Percentiles rank a stretch among this genome's conserved stretches.
These are phyloP conservation scores for Rozella allomycis DNA, from an alignment of 371 early-diverging fungal species.

Conservation along the genomic window DNA sequence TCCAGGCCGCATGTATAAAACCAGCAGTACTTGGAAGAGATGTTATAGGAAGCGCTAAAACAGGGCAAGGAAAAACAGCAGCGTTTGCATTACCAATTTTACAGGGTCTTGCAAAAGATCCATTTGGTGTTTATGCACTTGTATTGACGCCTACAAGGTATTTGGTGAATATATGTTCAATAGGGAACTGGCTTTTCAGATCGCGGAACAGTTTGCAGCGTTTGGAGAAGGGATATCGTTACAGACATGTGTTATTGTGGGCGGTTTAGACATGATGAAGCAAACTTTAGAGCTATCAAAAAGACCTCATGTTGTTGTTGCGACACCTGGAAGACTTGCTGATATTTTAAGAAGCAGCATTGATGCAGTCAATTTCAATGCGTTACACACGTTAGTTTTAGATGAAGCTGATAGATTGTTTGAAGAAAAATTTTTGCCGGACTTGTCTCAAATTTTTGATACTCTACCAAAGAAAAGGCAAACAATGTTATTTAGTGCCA, in stretches of 20 bases:
- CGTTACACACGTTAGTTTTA: constrained; percentile 53
- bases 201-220: constrained; percentile 81
- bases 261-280: constrained; percentile 82
- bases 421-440: constrained; percentile 36
- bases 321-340: constrained; percentile 88
- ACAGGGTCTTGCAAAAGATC: constrained; percentile 72
- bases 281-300: constrained; percentile 69
- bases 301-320: constrained; percentile 86
- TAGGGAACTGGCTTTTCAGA: constrained; percentile 87
- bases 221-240: constrained; percentile 75
- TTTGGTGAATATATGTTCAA: neutral
- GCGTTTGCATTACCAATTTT: constrained; percentile 96
- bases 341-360: constrained; percentile 67
- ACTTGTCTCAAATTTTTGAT: constrained; percentile 65
- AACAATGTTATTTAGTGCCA: constrained; percentile 84
- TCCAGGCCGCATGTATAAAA: too few relatives aligned
- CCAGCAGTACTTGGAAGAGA: constrained; percentile 58
- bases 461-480: constrained; percentile 57
- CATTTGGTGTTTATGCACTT: constrained; percentile 78
- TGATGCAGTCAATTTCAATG: constrained; percentile 35
- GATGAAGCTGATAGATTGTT: constrained; percentile 96
- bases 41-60: constrained; percentile 91
- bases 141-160: constrained; percentile 90
- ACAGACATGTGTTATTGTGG: constrained; percentile 73
- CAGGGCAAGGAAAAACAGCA: constrained; percentile 98